These are phyloP conservation scores for Brasenia schreberi DNA, from an alignment of 164 flowering plant genomes.

Conservation along the genomic window DNA sequence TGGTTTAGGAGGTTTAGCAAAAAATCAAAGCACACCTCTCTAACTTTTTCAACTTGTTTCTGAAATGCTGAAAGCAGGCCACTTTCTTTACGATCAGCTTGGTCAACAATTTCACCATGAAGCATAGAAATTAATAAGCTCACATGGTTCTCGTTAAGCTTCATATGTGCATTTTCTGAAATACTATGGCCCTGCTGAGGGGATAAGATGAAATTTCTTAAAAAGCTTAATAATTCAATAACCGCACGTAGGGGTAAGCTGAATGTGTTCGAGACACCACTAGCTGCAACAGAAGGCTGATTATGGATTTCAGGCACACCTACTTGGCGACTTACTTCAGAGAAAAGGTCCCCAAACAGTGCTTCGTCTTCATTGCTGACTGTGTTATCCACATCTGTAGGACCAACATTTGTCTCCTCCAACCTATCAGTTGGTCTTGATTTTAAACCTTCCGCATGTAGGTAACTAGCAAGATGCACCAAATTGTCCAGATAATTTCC, in stretches of 20 bases:
- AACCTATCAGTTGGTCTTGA: slow-evolving; percentile 58
- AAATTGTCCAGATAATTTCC: slow-evolving; percentile 63
- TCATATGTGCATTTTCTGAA: slow-evolving; percentile 52
- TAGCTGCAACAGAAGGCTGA: slow-evolving; percentile 35
- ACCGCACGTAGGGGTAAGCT: slow-evolving; percentile 69
- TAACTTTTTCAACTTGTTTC: slow-evolving; percentile 33
- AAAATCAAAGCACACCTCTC: slow-evolving; percentile 59
- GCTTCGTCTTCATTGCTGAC: slow-evolving; percentile 90
- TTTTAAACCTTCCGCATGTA: slow-evolving; percentile 75
- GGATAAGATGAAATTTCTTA: slow-evolving; percentile 45
- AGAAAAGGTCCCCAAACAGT: slow-evolving; percentile 91
- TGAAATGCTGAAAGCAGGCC: slow-evolving; percentile 22
- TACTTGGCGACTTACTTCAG: slow-evolving; percentile 67
- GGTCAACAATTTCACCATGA: slow-evolving; percentile 28
- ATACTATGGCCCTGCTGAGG: slow-evolving; percentile 46
- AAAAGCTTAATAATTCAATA: slow-evolving; percentile 46
- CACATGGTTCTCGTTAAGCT: slow-evolving; percentile 31
- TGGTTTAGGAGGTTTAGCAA: slow-evolving; percentile 40
- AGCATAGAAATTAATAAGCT: slow-evolving; percentile 41
- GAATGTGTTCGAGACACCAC: slow-evolving; percentile 22
- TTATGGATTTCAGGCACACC: slow-evolving; percentile 65
- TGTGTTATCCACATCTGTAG: slow-evolving; percentile 46
- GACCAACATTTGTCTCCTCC: slow-evolving; percentile 25
- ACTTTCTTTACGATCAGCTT: slow-evolving; percentile 29
- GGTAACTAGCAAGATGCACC: slow-evolving; percentile 57